Evolutionary conservation across 176 grass and related monocot genomes (phyloP), one percentile per base, ranked within the genome.

Genomic region (Triticum urartu): DNA sequence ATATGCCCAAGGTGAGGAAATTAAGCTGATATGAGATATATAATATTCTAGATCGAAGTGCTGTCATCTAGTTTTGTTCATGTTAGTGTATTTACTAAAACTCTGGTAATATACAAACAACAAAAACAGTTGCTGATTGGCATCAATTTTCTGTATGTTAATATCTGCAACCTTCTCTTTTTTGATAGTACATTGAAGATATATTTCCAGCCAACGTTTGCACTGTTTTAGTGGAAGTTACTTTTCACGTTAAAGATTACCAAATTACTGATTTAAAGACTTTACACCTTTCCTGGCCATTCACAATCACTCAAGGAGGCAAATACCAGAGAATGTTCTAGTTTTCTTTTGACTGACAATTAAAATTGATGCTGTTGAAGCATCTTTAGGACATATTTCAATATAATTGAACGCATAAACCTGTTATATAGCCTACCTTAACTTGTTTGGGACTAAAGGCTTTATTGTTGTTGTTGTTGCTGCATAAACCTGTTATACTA

Each of bases 1-100:
- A 93, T 82, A 93, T 95, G 93, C 93, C 93, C 79, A 95, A 95
- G 91, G 93, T 95, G 54, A 95, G 85, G 34, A 59, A 72, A 6
- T 60, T 45, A 73, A 63, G 66, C 48, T 77, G 30, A 63, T 63
- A 75, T 50, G 67, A 56, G 13, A 68, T 6, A 77, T 65, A 39
- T 63, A 63, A 30, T 75, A 67, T 67, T 14, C 12, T 77, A 13
- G 33, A 68, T 85, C 28, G 11, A 78, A 36, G 18, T 70, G 22
- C n/a, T 3, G 1, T 32, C 32, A 59, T 79, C 47, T 60, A 60
- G 30, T 77, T 86, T 79, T 59, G 1, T 17, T 59, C 68, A 32
- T 11, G 18, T 75, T 75, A 64, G 15, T 64, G 22, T 43, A 80
- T 84, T 76, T 52, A 33, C 25, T 75, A 10, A 75, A 84, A 64